Conservation (phyloP, 1,284 basidiomycete species). For the Apiotrichum mycotoxinovorans region DNA sequence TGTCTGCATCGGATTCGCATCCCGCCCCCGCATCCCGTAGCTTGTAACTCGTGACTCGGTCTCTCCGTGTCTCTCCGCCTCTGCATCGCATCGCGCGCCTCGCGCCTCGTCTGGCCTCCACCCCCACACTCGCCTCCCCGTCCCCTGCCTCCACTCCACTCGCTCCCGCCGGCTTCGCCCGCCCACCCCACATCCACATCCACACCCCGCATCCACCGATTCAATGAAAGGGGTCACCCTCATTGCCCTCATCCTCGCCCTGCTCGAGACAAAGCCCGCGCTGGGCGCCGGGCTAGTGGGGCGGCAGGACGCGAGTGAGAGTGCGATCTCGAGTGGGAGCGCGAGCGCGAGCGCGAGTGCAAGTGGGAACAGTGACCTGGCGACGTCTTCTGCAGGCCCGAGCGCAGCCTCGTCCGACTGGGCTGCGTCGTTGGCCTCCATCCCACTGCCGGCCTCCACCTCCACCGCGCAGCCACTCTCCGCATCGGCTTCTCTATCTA, state of each 20-base stretch:
- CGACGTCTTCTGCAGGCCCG: neutral
- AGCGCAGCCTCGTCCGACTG: no score
- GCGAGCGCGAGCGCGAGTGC: neutral
- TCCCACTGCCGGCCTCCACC: neutral
- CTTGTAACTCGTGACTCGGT: no score
- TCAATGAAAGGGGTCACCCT: neutral
- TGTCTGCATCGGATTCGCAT: no score
- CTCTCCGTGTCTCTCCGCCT: no score
- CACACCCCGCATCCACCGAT: neutral
- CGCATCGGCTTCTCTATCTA: neutral
- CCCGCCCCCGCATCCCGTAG: no score
- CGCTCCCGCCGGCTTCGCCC: neutral
- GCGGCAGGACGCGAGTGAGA: neutral
- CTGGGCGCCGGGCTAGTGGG: neutral
- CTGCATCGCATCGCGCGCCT: no score
- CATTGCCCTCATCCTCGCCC: neutral
- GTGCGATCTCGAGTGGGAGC: neutral
- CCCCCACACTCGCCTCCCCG: no score
- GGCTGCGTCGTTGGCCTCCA: neutral
- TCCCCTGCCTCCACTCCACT: neutral
- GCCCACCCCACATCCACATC: neutral
- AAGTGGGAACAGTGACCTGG: neutral
- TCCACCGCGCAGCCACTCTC: neutral
- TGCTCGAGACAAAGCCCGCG: neutral
- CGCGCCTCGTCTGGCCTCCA: no score